Evolutionary conservation across 352 stramenopile genomes (phyloP).

Genomic region (Phytophthora vignae): DNA sequence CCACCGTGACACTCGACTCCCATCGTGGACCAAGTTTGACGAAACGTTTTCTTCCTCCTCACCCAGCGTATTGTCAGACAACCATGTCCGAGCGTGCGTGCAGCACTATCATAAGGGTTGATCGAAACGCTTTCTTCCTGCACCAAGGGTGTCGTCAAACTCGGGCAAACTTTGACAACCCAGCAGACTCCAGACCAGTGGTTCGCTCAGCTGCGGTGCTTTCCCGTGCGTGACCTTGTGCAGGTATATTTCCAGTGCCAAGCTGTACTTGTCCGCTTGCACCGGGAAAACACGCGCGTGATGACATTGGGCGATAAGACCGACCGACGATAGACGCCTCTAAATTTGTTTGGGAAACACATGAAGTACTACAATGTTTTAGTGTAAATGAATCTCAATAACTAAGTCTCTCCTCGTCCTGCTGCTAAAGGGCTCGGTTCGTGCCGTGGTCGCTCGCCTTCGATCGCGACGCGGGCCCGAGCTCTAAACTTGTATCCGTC

Average conservation of each 20-base stretch:
- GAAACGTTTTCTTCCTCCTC: neutral
- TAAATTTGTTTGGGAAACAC: too few relatives aligned
- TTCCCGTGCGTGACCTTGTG: conserved; percentile 10
- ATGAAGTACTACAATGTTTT: conserved; percentile 35
- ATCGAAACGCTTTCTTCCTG: neutral
- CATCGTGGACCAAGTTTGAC: neutral
- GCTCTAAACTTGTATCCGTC: conserved; percentile 6
- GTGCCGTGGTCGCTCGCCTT: conserved; percentile 20
- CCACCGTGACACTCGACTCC: neutral
- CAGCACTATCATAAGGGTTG: too few relatives aligned
- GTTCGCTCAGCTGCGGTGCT: conserved; percentile 5
- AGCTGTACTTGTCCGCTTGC: conserved; percentile 1
- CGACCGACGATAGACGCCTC: too few relatives aligned
- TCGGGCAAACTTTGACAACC: neutral
- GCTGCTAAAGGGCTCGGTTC: conserved; percentile 20
- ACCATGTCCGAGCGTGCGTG: neutral
- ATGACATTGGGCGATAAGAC: conserved; percentile 4
- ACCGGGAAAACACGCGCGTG: neutral
- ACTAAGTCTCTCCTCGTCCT: conserved; percentile 28
- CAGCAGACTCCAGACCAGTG: neutral
- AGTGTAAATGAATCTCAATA: conserved; percentile 42
- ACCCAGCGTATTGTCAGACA: neutral
- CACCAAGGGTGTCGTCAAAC: too few relatives aligned
- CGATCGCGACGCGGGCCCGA: conserved; percentile 8
- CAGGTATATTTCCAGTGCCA: neutral